A percentile compares a stretch with the other conserved stretches of the same genome.
Conservation (phyloP, 768 basidiomycete genomes). For the Kwoniella mangroviensis region DNA sequence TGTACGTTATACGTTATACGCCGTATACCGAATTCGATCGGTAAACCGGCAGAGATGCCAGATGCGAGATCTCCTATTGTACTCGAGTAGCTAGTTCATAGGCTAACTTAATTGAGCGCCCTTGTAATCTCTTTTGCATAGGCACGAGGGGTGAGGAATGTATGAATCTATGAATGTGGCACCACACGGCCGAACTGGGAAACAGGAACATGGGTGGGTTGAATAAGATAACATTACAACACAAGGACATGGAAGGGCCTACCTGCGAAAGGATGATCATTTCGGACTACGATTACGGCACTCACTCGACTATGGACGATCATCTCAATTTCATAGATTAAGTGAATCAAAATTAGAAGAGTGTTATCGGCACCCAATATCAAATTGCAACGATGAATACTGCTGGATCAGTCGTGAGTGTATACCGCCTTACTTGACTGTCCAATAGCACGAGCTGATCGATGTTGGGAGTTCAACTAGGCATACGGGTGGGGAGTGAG, state of each 20-base stretch:
- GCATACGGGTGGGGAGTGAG: constrained; percentile 49
- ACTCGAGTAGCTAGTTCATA: no score
- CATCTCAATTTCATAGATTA: background rate
- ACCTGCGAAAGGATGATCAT: background rate
- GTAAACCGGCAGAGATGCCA: no score
- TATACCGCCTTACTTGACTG: background rate
- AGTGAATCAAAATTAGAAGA: background rate
- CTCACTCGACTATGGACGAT: background rate
- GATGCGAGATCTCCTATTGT: no score
- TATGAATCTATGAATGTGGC: constrained; percentile 4
- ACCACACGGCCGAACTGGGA: background rate
- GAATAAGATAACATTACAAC: background rate
- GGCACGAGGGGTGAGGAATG: background rate
- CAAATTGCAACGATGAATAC: constrained; percentile 34
- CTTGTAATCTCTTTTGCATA: background rate
- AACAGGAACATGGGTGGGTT: background rate
- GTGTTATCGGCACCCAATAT: background rate
- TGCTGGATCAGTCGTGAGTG: constrained; percentile 39
- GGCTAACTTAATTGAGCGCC: no score
- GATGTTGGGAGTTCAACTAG: constrained; percentile 16
- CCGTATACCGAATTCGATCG: no score
- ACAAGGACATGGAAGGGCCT: background rate
- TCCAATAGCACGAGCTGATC: background rate
- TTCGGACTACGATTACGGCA: background rate
- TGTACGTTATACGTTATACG: no score